phyloP scores from a whole-genome alignment of 192 early-diverging fungal species.

The Piromyces finnis region DNA sequence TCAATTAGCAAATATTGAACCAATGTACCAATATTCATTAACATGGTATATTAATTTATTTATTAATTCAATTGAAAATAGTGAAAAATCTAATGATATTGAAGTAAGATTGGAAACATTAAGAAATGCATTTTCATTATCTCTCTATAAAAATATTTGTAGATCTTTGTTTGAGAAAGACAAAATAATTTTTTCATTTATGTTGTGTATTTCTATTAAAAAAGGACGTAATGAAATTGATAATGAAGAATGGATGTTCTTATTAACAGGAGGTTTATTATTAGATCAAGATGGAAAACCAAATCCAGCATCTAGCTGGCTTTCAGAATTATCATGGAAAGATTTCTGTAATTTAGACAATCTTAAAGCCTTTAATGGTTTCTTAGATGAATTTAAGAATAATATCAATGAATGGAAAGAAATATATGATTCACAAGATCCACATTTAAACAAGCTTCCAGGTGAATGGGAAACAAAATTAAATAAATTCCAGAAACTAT shows the following conservation, averaged over 20 bases:
- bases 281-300: neutral
- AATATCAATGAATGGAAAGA: conserved; percentile 20
- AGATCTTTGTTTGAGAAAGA: conserved; percentile 41
- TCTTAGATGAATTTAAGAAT: conserved; percentile 11
- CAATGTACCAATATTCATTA: conserved; percentile 46
- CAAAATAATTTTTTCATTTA: neutral
- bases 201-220: neutral
- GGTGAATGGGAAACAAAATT: conserved; percentile 19
- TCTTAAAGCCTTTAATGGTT: conserved; percentile 14
- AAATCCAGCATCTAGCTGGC: conserved; percentile 10
- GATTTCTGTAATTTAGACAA: conserved; percentile 23
- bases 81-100: conserved; percentile 11
- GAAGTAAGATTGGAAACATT: conserved; percentile 6
- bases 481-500: conserved; percentile 23
- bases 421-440: conserved; percentile 26
- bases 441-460: conserved; percentile 7
- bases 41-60: conserved; percentile 43
- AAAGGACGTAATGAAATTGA: neutral
- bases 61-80: conserved; percentile 11
- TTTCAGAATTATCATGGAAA: conserved; percentile 27
- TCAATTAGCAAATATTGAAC: conserved; percentile 39
- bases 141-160: conserved; percentile 36
- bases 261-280: conserved; percentile 28
- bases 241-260: conserved; percentile 27
- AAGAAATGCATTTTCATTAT: conserved; percentile 29